Evolutionary conservation across 495 filamentous ascomycete species (phyloP).

Genomic region (Monascus purpureus): DNA sequence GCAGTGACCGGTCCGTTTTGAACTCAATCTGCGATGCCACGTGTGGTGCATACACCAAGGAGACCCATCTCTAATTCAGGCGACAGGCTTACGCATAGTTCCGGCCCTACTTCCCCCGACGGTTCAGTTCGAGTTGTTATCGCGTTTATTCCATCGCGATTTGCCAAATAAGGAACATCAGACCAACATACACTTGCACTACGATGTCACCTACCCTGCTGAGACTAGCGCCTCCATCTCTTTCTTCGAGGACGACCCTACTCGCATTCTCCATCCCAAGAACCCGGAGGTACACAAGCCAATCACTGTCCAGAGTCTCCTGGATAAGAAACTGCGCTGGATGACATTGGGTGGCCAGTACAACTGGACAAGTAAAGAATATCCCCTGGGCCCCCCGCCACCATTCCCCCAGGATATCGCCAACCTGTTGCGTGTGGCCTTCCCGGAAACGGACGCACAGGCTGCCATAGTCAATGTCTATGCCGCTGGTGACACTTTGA

Average conservation of each 20-base stretch:
- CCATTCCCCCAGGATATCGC: slow-evolving; percentile 62
- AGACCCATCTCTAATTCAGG: slow-evolving; percentile 10
- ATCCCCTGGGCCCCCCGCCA: slow-evolving; percentile 53
- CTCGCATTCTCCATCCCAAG: slow-evolving; percentile 39
- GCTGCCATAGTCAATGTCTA: slow-evolving; percentile 91
- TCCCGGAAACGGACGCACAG: slow-evolving; percentile 59
- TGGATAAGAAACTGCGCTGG: slow-evolving; percentile 77
- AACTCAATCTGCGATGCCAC: slow-evolving; percentile 14
- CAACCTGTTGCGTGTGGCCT: slow-evolving; percentile 45
- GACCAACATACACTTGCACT: slow-evolving; percentile 80
- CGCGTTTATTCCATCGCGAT: slow-evolving; percentile 62
- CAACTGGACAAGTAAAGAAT: slow-evolving; percentile 77
- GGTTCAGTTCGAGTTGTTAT: slow-evolving; percentile 54
- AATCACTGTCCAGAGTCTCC: slow-evolving; percentile 46
- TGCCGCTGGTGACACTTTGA: slow-evolving; percentile 72
- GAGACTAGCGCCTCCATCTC: slow-evolving; percentile 14
- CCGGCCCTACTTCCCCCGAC: slow-evolving; percentile 55
- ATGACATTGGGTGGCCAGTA: slow-evolving; percentile 88
- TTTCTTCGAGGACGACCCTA: slow-evolving; percentile 35
- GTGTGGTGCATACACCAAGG: slow-evolving; percentile 8
- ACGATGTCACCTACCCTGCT: slow-evolving; percentile 55
- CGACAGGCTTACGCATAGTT: slow-evolving; percentile 56
- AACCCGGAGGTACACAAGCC: slow-evolving; percentile 54
- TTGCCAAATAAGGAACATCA: slow-evolving; percentile 58
- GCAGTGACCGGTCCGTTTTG: slow-evolving; percentile 24